Percentiles rank a stretch among this genome's conserved stretches.
phyloP scores from a whole-genome alignment of 1,284 basidiomycete genomes.

The Puccinia novopanici region DNA sequence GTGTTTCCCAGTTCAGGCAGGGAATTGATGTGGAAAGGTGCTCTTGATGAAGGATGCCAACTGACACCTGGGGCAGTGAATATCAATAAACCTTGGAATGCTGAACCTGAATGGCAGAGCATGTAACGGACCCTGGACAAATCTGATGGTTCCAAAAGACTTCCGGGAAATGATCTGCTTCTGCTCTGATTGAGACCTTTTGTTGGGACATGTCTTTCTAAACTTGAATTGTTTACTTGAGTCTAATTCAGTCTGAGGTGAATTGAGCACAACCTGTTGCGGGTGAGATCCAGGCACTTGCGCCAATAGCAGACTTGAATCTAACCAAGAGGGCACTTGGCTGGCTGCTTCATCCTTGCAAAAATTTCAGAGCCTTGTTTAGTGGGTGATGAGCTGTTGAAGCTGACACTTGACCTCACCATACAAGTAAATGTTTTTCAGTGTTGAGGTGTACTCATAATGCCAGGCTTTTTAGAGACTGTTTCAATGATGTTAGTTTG shows the following conservation, averaged over 20 bases:
- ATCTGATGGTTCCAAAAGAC: no score
- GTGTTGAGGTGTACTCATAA: no score
- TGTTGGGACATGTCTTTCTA: neutral
- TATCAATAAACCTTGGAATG: neutral
- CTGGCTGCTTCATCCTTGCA: no score
- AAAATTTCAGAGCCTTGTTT: no score
- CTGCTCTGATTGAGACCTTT: conserved; percentile 7
- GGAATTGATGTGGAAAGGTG: conserved; percentile 35
- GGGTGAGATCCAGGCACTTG: no score
- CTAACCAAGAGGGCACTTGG: conserved; percentile 29
- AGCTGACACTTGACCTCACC: no score
- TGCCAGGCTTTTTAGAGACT: no score
- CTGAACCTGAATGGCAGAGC: conserved; percentile 17
- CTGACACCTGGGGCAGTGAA: neutral
- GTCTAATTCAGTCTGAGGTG: conserved; percentile 15
- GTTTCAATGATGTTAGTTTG: no score
- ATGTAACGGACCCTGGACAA: no score
- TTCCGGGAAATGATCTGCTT: neutral
- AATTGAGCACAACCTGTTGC: neutral
- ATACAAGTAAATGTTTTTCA: no score
- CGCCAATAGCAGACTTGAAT: no score
- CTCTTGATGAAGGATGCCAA: conserved; percentile 22
- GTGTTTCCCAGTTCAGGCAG: conserved; percentile 4
- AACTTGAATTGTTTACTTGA: neutral
- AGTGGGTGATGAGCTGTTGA: no score